phyloP scores from a whole-genome alignment of 345 rosid species.

The Bruguiera sexangula region DNA sequence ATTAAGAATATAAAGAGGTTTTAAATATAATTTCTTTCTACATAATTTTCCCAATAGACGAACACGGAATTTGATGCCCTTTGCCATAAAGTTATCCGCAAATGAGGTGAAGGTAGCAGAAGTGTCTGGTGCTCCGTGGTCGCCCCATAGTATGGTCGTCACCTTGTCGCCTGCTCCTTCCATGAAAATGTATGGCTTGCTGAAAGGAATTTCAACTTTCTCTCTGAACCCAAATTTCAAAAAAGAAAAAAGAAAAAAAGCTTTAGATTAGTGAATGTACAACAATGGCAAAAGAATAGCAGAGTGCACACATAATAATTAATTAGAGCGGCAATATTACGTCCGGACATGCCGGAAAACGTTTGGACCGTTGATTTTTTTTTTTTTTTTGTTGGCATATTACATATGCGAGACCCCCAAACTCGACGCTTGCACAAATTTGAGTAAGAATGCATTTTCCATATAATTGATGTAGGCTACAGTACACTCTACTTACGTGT shows the following conservation, averaged over 20 bases:
- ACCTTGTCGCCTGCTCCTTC: slow-evolving; percentile 14
- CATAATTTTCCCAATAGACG: background rate
- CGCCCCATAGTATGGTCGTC: slow-evolving; percentile 30
- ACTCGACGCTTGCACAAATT: no score
- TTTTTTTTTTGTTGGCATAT: no score
- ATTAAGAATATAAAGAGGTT: no score
- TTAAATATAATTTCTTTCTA: no score
- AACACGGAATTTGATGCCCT: slow-evolving; percentile 28
- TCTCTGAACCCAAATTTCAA: slow-evolving; percentile 16
- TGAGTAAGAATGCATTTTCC: no score
- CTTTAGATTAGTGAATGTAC: no score
- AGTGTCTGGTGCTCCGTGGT: background rate
- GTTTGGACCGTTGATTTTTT: no score
- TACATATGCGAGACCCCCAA: no score
- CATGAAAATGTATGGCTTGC: slow-evolving; percentile 31
- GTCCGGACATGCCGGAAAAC: no score
- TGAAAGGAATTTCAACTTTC: slow-evolving; percentile 16
- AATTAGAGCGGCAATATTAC: no score
- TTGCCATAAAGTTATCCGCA: slow-evolving; percentile 24
- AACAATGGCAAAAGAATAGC: no score
- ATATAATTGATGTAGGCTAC: background rate
- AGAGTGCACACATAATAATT: no score
- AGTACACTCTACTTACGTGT: background rate
- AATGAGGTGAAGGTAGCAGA: slow-evolving; percentile 25
- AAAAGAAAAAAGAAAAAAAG: background rate